Evolutionary conservation across 2,329 filamentous ascomycete species (phyloP), one percentile per base, ranked within the genome.

Genomic region (Hortaea sp.): DNA sequence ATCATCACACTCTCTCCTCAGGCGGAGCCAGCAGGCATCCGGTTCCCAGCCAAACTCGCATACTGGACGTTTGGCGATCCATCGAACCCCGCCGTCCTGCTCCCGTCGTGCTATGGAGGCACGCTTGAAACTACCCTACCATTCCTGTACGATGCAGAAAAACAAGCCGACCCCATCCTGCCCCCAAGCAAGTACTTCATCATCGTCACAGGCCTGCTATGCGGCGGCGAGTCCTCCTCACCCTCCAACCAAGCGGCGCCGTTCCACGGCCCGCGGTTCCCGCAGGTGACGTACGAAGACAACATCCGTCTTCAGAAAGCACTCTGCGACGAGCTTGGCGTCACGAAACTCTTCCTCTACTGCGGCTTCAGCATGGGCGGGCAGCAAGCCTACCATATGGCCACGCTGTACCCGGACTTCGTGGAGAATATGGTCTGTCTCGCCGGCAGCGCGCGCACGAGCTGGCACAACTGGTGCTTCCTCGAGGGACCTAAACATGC

Each of bases 321-420:
- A 0, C 66, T 78, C 1, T 65, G 65, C 5, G 49, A 68, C 39
- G 56, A 61, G 4, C 63, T 78, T 0, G 66, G 66, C 1, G 59
- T 78, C 10, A 53, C 56, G 9, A 61, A 66, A 32, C 63, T 76
- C 0, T 66, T 71, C 10, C 67, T 70, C 7, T 70, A 77, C 30
- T 55, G 77, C 2, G 76, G 76, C 1, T 78, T 76, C 67, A 75
- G 71, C 41, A 77, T 79, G 75, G 76, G 75, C 34, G 76, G 73
- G 1, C 71, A 70, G 20, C 69, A 76, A 46, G 67, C 73, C 2
- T 79, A 74, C 46, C 71, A 78, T 51, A 74, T 73, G 72, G 57
- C 66, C 4, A 65, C 69, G 1, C 65, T 75, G 40, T 73, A 68
- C 45, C 74, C 75, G 0, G 65, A 67, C n/a, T 74, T 76, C 29